A percentile compares a stretch with the other conserved stretches of the same genome.
These are phyloP conservation scores for Veloboletus limbatus DNA, from an alignment of 1,284 basidiomycete species.

Conservation along the genomic window DNA sequence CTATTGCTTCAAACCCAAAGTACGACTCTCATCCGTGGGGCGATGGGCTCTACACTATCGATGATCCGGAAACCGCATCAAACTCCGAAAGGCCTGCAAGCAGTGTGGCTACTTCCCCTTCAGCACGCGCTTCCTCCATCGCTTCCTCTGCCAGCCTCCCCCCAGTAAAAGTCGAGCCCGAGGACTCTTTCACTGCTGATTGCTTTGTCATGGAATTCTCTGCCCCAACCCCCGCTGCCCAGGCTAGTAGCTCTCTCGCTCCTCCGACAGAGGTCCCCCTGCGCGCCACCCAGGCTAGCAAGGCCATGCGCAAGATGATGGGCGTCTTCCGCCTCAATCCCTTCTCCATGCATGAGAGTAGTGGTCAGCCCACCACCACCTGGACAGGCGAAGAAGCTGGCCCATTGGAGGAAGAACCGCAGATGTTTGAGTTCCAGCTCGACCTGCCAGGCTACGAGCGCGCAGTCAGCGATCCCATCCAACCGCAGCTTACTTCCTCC, in stretches of 20 bases:
- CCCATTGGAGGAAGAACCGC: conserved; percentile 55
- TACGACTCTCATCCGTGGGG: conserved; percentile 30
- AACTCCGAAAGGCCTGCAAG: conserved; percentile 36
- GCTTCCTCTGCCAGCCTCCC: conserved; percentile 27
- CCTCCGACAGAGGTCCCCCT: conserved; percentile 67
- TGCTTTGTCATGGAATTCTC: conserved; percentile 39
- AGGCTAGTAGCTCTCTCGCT: conserved; percentile 39
- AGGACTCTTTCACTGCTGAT: conserved; percentile 27
- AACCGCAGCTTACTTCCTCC: conserved; percentile 13
- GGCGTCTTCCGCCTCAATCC: conserved; percentile 71
- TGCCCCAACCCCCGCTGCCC: conserved; percentile 28
- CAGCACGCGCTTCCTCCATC: conserved; percentile 36
- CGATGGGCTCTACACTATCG: conserved; percentile 34
- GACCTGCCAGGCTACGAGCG: conserved; percentile 34
- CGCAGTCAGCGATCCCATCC: conserved; percentile 16
- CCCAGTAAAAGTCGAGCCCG: conserved; percentile 33
- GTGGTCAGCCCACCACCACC: conserved; percentile 36
- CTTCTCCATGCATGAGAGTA: conserved; percentile 63
- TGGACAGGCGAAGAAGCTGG: conserved; percentile 47
- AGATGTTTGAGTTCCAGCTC: conserved; percentile 62
- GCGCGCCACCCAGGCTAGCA: conserved; percentile 65
- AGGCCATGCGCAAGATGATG: conserved; percentile 71
- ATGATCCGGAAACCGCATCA: conserved; percentile 33
- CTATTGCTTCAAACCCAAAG: too few species aligned
- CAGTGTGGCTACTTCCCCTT: conserved; percentile 36